phyloP scores from a whole-genome alignment of 805 yeast genomes.

The Candida orba region DNA sequence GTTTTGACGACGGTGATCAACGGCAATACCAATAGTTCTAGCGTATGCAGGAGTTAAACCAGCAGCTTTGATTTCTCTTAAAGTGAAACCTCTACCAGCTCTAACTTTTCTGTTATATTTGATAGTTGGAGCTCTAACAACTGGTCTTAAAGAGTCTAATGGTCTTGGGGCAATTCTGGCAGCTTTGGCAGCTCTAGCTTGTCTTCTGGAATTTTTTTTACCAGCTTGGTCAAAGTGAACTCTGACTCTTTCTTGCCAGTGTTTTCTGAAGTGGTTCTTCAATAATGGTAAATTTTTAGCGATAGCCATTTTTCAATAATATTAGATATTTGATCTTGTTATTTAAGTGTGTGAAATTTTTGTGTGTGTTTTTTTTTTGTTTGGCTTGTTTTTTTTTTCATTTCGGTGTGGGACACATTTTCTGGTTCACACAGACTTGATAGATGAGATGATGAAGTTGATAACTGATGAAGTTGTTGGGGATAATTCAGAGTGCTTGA shows the following conservation, averaged over 20 bases:
- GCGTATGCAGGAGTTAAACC: constrained; percentile 92
- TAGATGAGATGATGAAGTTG: too few species aligned
- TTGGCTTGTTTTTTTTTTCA: not conserved
- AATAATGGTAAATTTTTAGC: constrained; percentile 97
- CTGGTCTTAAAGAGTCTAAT: constrained; percentile 91
- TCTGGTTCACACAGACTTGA: too few species aligned
- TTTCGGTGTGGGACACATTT: too few species aligned
- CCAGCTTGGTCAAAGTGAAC: constrained; percentile 99
- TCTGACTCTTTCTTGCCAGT: constrained; percentile 99
- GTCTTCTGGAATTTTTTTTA: constrained; percentile 96
- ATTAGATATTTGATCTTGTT: not conserved
- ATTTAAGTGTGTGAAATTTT: not conserved
- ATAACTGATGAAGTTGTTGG: too few species aligned
- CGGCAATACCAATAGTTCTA: constrained; percentile 97
- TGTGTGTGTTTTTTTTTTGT: not conserved
- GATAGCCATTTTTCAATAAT: constrained; percentile 62
- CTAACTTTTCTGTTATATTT: constrained; percentile 99
- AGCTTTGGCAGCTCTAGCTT: constrained; percentile 88
- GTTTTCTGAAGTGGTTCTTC: constrained; percentile 99
- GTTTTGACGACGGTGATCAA: constrained; percentile 99
- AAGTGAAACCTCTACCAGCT: constrained; percentile 99
- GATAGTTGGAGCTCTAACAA: constrained; percentile 98
- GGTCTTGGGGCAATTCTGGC: constrained; percentile 97
- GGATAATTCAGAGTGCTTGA: too few species aligned
- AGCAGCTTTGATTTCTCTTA: constrained; percentile 97